Evolutionary conservation across 2,329 filamentous ascomycete species (phyloP).

Genomic region (Talaromyces funiculosus): DNA sequence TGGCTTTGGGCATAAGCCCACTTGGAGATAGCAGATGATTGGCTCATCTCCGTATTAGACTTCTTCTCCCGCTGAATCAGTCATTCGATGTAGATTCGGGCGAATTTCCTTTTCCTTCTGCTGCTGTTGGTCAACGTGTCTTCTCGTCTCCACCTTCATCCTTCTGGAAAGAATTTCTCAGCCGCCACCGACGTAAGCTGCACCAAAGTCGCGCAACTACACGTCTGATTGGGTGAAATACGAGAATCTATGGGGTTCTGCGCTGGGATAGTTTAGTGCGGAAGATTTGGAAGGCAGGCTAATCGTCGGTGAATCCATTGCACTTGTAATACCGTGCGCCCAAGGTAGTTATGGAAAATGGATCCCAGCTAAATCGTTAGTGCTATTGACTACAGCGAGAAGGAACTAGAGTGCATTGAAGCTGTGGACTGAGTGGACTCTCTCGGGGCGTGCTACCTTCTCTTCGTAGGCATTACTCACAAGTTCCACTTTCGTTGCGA

Average conservation of each 20-base stretch:
- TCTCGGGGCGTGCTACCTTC: slow-evolving; percentile 7
- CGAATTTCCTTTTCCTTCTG: not conserved
- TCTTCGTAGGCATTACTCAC: slow-evolving; percentile 9
- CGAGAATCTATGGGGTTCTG: not conserved
- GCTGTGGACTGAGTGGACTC: not conserved
- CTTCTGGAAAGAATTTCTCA: slow-evolving; percentile 8
- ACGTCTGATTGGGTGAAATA: not conserved
- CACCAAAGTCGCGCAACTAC: not conserved
- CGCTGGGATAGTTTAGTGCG: not conserved
- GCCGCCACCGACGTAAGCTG: slow-evolving; percentile 4
- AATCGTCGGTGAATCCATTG: slow-evolving; percentile 1
- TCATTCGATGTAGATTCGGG: slow-evolving; percentile 3
- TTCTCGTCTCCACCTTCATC: not conserved
- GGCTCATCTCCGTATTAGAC: not conserved
- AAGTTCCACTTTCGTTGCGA: not conserved
- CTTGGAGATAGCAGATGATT: not conserved
- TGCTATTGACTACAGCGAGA: not conserved
- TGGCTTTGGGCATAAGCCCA: not conserved
- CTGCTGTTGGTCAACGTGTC: not conserved
- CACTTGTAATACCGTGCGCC: not conserved
- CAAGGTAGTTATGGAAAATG: not conserved
- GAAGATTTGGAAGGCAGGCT: not conserved
- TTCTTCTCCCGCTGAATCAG: slow-evolving; percentile 8
- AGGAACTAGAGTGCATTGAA: not conserved
- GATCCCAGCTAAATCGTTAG: not conserved